Base-by-base conservation (phyloP, 73 alveolate genomes). In the Tetrahymena elliotti region DNA sequence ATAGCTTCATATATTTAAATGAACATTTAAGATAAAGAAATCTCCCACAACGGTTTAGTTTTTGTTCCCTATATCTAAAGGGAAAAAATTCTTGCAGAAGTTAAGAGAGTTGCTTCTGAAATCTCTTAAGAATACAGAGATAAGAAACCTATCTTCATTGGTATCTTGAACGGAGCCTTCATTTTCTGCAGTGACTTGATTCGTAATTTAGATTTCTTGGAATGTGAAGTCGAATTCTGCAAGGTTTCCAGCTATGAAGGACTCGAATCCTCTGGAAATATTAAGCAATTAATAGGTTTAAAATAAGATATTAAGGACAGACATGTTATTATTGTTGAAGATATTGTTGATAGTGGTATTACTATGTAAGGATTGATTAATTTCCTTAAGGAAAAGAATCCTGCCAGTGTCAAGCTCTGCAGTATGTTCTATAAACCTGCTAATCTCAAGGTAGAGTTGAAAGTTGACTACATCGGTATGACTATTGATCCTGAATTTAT, bases 211-310 rank as follows among this genome's bases (percentile, higher is more conserved):
- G 96, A 94, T 41, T 53, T 88, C 39, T 84, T 94, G 13, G 82
- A 84, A 94, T 94, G 82, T 88, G 37, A 94, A 35, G 37, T 94
- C 36, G 96, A 94, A 35, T 94, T 94, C 83, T 84, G 93, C 83
- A 94, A 94, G 83, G 54, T 94, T 52, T 84, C 96, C 7, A 94
- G 96, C 93, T 94, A 94, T 47, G 96, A 94, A 9, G 96, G 96
- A 8, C 20, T 35, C 15, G 34, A 94, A 92, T 84, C 96, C 34
- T 83, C 96, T 84, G 96, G 96, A 47, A 94, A 84, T 31, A 82
- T 94, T 15, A 94, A 88, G 52, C 84, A 94, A 84, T 52, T 94
- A 41, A 47, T 84, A 38, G 96, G 96, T 35, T 47, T 94, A 22
- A 94, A 94, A 39, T 38, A 84, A 52, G 96, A 94, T 16, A 88